Conservation (phyloP, 176 grass and related monocot species). For the Cocos nucifera region DNA sequence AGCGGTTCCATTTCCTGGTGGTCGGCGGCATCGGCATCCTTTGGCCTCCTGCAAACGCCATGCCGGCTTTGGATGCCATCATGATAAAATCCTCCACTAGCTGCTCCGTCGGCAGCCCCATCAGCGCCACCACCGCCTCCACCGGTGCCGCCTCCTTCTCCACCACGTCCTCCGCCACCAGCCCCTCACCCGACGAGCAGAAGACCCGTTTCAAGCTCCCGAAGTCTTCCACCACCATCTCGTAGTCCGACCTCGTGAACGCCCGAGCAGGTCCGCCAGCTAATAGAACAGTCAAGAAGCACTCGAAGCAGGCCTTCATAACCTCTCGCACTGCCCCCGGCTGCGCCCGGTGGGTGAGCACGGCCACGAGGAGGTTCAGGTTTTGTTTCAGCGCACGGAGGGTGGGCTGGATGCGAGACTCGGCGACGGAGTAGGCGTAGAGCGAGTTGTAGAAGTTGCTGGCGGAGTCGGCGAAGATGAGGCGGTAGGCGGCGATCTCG, state of each 20-base stretch:
- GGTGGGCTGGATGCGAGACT: constrained; percentile 21
- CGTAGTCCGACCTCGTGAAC: constrained; percentile 27
- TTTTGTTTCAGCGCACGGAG: constrained; percentile 48
- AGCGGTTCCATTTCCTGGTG: constrained; percentile 35
- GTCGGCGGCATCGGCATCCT: constrained; percentile 27
- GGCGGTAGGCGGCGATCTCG: constrained; percentile 47
- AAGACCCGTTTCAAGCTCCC: constrained; percentile 41
- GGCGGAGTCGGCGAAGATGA: constrained; percentile 51
- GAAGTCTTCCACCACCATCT: constrained; percentile 34
- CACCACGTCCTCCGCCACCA: constrained; percentile 37
- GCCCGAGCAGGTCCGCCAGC: constrained; percentile 37
- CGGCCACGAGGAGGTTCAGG: constrained; percentile 27
- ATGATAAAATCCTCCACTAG: constrained; percentile 39
- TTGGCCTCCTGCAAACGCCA: constrained; percentile 5
- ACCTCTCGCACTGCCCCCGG: constrained; percentile 27
- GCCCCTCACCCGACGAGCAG: constrained; percentile 35
- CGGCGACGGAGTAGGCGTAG: constrained; percentile 32
- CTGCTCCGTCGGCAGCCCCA: constrained; percentile 38
- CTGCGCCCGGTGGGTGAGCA: constrained; percentile 40
- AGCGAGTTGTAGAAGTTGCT: constrained; percentile 36
- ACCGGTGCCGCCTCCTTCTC: constrained; percentile 24
- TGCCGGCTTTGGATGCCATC: constrained; percentile 5
- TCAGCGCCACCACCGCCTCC: constrained; percentile 43
- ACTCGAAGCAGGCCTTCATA: constrained; percentile 42
- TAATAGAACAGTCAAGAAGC: constrained; percentile 41